phyloP scores from a whole-genome alignment of 495 filamentous ascomycete species.

The Talaromyces liani region DNA sequence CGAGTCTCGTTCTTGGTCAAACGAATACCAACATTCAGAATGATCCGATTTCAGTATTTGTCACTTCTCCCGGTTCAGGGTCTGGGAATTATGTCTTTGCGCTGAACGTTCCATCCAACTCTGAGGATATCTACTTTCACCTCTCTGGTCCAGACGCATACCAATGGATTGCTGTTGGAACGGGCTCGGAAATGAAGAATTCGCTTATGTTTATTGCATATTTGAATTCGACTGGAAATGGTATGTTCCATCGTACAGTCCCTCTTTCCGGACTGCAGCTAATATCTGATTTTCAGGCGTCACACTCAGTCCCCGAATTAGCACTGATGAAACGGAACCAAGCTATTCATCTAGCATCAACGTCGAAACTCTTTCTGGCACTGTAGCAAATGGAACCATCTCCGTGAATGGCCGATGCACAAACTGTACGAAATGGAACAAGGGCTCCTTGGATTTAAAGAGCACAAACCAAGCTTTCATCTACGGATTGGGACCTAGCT shows the following conservation, averaged over 20 bases:
- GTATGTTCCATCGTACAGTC: conserved; percentile 7
- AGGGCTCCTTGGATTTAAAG: too few relatives aligned
- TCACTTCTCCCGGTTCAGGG: background rate
- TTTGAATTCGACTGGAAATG: conserved; percentile 28
- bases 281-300: conserved; percentile 21
- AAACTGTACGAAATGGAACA: too few relatives aligned
- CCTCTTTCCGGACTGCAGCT: background rate
- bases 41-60: conserved; percentile 1
- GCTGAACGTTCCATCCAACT: conserved; percentile 31
- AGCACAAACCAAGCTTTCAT: too few relatives aligned
- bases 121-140: conserved; percentile 40
- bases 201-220: conserved; percentile 48
- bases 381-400: too few relatives aligned
- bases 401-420: too few relatives aligned
- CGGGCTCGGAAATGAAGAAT: conserved; percentile 44
- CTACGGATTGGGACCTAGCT: too few relatives aligned
- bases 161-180: conserved; percentile 44
- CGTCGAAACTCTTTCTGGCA: too few relatives aligned
- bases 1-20: background rate
- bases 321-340: too few relatives aligned
- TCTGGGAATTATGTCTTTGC: conserved; percentile 34
- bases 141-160: conserved; percentile 32
- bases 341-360: too few relatives aligned
- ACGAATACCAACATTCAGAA: background rate
- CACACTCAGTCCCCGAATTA: conserved; percentile 10